Percentiles rank a stretch among this genome's conserved stretches.
Evolutionary conservation across 768 basidiomycete genomes (phyloP).

Genomic region (Pulveroboletus sp.): DNA sequence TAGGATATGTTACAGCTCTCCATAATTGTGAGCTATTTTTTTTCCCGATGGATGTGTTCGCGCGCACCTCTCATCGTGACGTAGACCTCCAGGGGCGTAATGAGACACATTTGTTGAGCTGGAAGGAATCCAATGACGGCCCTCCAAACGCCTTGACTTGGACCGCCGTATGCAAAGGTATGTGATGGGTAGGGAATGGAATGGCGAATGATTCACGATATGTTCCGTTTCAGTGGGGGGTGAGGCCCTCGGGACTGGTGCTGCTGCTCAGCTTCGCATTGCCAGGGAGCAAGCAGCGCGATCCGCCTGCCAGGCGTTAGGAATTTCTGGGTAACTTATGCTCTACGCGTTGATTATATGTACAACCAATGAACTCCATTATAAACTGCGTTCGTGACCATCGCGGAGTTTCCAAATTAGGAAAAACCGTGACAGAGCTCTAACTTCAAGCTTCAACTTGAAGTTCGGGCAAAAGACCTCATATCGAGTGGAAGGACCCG

Average conservation of each 20-base stretch:
- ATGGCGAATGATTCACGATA: background rate
- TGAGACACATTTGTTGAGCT: constrained; percentile 37
- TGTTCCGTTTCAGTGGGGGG: constrained; percentile 41
- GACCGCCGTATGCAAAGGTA: constrained; percentile 60
- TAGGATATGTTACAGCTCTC: constrained; percentile 34
- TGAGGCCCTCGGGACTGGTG: constrained; percentile 45
- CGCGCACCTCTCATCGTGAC: background rate
- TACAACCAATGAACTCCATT: background rate
- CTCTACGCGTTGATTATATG: constrained; percentile 3
- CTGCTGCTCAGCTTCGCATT: constrained; percentile 38
- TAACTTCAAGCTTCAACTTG: background rate
- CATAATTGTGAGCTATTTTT: constrained; percentile 44
- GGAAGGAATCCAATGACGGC: constrained; percentile 39
- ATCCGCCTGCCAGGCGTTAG: constrained; percentile 38
- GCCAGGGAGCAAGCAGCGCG: constrained; percentile 51
- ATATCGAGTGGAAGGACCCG: background rate
- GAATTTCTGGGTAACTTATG: constrained; percentile 12
- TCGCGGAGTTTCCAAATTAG: constrained; percentile 29
- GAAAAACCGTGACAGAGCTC: constrained; percentile 6
- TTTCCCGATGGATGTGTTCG: background rate
- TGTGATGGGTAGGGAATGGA: constrained; percentile 12
- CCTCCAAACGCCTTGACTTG: constrained; percentile 43
- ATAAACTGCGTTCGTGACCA: background rate
- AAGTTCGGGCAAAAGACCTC: background rate
- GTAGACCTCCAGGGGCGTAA: constrained; percentile 38